Conservation (phyloP, 2,329 filamentous ascomycete species). For the Talaromyces piceae region DNA sequence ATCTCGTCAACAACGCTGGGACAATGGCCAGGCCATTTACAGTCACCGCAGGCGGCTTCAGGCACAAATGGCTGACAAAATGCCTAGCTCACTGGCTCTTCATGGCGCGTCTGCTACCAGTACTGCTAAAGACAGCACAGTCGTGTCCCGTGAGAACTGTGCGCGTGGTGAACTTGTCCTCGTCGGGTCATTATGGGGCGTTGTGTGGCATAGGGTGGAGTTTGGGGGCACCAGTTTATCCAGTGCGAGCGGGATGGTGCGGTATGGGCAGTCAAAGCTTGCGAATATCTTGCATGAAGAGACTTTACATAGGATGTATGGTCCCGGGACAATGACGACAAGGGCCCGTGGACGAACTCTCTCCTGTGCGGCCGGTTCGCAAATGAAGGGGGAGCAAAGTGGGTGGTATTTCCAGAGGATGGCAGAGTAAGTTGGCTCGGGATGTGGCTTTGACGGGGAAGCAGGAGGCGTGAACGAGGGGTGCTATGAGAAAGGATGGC, state of each 20-base stretch:
- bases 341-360: background rate
- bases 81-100: constrained; percentile 31
- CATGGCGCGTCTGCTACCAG: constrained; percentile 19
- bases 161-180: constrained; percentile 11
- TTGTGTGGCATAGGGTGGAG: constrained; percentile 5
- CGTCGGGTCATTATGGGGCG: constrained; percentile 3
- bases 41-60: constrained; percentile 26
- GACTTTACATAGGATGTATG: constrained; percentile 27
- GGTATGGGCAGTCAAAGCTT: constrained; percentile 41
- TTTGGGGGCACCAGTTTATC: constrained; percentile 7
- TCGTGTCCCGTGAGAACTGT: background rate
- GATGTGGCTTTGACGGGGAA: constrained; percentile 2
- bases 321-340: constrained; percentile 8
- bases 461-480: constrained; percentile 6
- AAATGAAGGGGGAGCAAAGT: background rate
- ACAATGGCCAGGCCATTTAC: constrained; percentile 10
- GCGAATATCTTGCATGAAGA: constrained; percentile 38
- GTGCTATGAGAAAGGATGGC: constrained; percentile 3
- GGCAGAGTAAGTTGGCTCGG: constrained; percentile 7
- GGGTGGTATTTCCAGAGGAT: constrained; percentile 10
- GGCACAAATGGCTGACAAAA: constrained; percentile 32
- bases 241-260: constrained; percentile 25
- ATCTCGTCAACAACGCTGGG: background rate
- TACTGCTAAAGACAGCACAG: constrained; percentile 25
- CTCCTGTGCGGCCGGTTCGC: background rate